Evolutionary conservation across 1,139 yeast genomes (phyloP).

Genomic region (Pneumocystis wakefieldiae): DNA sequence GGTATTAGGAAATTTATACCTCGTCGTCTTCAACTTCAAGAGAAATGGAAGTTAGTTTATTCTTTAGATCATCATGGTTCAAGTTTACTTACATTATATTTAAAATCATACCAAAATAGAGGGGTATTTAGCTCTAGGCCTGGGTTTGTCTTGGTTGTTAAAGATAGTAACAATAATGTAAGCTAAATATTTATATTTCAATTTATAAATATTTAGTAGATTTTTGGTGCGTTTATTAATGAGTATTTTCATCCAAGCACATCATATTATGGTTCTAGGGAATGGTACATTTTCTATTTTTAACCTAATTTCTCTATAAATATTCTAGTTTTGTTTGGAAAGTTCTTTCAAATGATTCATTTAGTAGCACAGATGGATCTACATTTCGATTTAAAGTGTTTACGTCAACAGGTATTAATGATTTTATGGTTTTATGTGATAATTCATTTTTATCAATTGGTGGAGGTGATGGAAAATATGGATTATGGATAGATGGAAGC

Average conservation of each 20-base stretch:
- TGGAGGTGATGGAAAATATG: slow-evolving; percentile 86
- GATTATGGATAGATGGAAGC: slow-evolving; percentile 71
- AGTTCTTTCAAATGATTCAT: slow-evolving; percentile 13
- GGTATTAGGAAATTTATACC: slow-evolving; percentile 65
- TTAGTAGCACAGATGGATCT: slow-evolving; percentile 12
- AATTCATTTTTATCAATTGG: slow-evolving; percentile 70
- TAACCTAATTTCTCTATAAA: slow-evolving; percentile 1
- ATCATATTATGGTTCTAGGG: slow-evolving; percentile 84
- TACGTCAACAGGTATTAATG: slow-evolving; percentile 79
- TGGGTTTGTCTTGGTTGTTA: slow-evolving; percentile 21
- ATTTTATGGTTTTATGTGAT: slow-evolving; percentile 71
- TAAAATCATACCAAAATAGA: slow-evolving; percentile 25
- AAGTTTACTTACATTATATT: slow-evolving; percentile 60
- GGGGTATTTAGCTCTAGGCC: slow-evolving; percentile 18
- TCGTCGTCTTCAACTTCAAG: slow-evolving; percentile 57
- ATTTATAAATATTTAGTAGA: slow-evolving; percentile 40
- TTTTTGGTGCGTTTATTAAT: slow-evolving; percentile 75
- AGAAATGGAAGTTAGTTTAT: slow-evolving; percentile 64
- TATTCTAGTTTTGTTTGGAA: slow-evolving; percentile 5
- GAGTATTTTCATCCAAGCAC: slow-evolving; percentile 56
- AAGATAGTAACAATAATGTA: slow-evolving; percentile 23
- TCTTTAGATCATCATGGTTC: slow-evolving; percentile 87
- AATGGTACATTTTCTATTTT: slow-evolving; percentile 41
- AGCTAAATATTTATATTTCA: slow-evolving; percentile 54
- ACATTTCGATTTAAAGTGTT: slow-evolving; percentile 52